These are phyloP conservation scores for Pseudogymnoascus sp. DNA, from an alignment of 2,329 filamentous ascomycete species.

Conservation along the genomic window DNA sequence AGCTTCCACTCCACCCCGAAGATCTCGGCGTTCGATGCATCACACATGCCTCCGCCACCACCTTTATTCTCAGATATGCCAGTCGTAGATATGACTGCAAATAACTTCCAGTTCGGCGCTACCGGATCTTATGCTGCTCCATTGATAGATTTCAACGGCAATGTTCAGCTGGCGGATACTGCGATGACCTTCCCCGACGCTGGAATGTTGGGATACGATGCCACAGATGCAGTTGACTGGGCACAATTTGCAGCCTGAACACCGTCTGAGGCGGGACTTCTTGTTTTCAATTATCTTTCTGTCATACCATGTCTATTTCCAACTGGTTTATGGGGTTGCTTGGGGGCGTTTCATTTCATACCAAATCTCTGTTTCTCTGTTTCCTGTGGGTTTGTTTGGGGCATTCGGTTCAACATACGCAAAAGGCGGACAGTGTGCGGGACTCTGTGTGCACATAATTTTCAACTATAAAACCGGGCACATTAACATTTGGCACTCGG, in stretches of 20 bases:
- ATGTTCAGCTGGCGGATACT: background rate
- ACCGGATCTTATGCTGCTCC: background rate
- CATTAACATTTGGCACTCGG: background rate
- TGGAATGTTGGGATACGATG: background rate
- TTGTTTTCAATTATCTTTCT: conserved; percentile 7
- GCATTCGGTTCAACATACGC: background rate
- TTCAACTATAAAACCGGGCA: conserved; percentile 6
- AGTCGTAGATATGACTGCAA: background rate
- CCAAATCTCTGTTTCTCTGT: background rate
- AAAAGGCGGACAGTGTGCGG: background rate
- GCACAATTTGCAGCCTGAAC: background rate
- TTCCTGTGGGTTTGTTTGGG: background rate
- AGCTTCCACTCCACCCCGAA: background rate
- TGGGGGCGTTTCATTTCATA: conserved; percentile 1
- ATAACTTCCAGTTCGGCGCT: background rate
- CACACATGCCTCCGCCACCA: conserved; percentile 5
- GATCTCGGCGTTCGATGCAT: background rate
- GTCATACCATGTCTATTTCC: background rate
- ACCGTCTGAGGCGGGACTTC: background rate
- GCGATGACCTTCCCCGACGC: background rate
- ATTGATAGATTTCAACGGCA: background rate
- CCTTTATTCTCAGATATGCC: background rate
- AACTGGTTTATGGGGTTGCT: background rate
- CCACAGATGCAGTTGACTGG: conserved; percentile 2
- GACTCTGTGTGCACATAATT: background rate